Conservation (phyloP, 108 stramenopile species). For the Aurantiochytrium sp. region DNA sequence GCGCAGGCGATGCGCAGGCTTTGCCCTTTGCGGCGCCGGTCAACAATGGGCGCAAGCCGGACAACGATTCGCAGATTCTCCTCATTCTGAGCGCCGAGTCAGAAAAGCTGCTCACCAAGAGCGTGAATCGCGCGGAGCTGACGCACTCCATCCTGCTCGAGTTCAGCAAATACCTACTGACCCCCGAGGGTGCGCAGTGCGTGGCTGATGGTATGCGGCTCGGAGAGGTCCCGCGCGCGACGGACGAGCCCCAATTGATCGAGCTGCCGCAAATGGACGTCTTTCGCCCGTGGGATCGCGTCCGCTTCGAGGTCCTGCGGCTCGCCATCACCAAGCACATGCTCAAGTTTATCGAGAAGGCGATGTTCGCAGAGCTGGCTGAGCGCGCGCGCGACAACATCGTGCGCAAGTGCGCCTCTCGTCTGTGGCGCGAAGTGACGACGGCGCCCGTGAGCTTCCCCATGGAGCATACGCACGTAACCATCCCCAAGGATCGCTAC, state of each 20-base stretch:
- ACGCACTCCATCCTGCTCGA: background rate
- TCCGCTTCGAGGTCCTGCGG: background rate
- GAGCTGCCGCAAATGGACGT: background rate
- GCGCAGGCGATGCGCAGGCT: background rate
- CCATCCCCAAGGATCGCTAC: background rate
- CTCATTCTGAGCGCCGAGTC: background rate
- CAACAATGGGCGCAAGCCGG: background rate
- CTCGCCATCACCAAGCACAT: background rate
- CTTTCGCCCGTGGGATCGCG: background rate
- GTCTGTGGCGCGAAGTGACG: background rate
- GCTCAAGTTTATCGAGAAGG: background rate
- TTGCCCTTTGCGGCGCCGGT: background rate
- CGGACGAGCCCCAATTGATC: background rate
- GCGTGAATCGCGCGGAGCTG: background rate
- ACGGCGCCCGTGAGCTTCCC: background rate
- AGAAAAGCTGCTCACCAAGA: constrained; percentile 8
- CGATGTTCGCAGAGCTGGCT: background rate
- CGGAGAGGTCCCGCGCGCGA: background rate
- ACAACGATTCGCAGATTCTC: background rate
- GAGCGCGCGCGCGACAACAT: background rate
- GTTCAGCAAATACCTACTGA: background rate
- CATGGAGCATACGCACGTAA: background rate
- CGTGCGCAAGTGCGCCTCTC: background rate
- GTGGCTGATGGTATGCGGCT: background rate
- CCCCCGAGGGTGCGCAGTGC: background rate